These are phyloP conservation scores for Sphenostylis stenocarpa DNA, from an alignment of 306 rosid genomes.

Conservation along the genomic window DNA sequence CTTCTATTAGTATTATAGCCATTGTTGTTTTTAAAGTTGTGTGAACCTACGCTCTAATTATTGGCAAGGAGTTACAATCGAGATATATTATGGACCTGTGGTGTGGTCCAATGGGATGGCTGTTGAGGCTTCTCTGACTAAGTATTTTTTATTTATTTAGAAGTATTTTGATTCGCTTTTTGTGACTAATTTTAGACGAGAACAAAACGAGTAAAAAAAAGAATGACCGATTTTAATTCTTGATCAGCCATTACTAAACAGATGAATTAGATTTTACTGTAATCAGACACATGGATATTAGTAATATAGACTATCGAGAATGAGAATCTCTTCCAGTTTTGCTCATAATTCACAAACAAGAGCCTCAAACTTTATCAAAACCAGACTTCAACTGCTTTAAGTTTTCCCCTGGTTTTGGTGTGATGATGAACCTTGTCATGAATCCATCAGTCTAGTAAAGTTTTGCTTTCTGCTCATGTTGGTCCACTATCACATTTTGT, in stretches of 20 bases:
- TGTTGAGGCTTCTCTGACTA: conserved; percentile 26
- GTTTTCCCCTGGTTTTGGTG: neutral
- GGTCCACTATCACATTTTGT: neutral
- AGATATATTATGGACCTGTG: neutral
- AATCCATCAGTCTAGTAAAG: neutral
- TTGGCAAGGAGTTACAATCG: conserved; percentile 50
- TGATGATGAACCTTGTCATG: neutral
- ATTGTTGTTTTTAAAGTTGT: conserved; percentile 6
- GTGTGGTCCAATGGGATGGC: conserved; percentile 50
- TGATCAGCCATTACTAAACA: neutral
- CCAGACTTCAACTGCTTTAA: neutral
- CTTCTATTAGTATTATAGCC: neutral
- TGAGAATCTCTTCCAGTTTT: neutral
- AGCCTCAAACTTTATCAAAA: neutral
- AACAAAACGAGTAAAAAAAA: neutral
- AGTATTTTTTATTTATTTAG: neutral
- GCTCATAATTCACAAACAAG: neutral
- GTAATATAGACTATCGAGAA: neutral
- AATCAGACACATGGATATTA: neutral
- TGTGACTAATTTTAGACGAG: neutral
- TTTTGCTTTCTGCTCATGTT: neutral
- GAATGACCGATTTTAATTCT: neutral
- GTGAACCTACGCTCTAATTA: conserved; percentile 32
- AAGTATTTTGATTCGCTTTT: too few relatives aligned
- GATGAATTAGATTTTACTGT: neutral